Conservation (phyloP, 2,329 filamentous ascomycete species). For the Venturia carpophila region DNA sequence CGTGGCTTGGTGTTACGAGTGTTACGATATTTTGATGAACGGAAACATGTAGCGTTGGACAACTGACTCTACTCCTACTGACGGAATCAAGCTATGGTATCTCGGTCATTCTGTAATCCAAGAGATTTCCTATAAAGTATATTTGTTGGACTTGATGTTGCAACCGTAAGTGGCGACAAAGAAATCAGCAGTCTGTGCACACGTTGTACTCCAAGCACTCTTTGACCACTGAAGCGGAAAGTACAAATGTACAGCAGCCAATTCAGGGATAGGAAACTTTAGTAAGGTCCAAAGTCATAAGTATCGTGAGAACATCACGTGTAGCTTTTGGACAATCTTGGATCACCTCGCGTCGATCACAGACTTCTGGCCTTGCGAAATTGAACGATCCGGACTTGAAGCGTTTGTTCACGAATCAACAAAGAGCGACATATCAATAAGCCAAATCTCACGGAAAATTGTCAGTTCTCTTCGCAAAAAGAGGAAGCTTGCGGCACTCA, state of each 20-base stretch:
- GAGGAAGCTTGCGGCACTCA: too few species aligned
- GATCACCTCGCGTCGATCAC: background rate
- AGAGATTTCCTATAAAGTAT: background rate
- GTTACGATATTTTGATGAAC: slow-evolving; percentile 1
- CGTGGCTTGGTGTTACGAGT: slow-evolving; percentile 5
- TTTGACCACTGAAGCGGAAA: too few species aligned
- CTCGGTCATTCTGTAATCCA: background rate
- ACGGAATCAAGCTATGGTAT: background rate
- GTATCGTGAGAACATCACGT: background rate
- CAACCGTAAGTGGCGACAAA: background rate
- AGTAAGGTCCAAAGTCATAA: background rate
- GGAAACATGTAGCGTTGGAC: background rate
- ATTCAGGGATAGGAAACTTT: too few species aligned
- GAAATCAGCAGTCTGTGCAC: background rate
- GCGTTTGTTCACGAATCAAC: background rate
- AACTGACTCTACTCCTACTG: background rate
- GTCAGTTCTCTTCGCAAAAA: too few species aligned
- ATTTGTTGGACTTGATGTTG: background rate
- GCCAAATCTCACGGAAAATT: background rate
- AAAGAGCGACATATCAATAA: background rate
- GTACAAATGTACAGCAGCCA: too few species aligned
- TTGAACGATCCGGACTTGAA: background rate
- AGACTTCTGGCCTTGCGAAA: background rate
- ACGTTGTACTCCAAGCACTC: too few species aligned
- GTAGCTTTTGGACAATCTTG: background rate